Evolutionary conservation across 257 asterid genomes (phyloP).

Genomic region (Nyctanthes arbortristis): DNA sequence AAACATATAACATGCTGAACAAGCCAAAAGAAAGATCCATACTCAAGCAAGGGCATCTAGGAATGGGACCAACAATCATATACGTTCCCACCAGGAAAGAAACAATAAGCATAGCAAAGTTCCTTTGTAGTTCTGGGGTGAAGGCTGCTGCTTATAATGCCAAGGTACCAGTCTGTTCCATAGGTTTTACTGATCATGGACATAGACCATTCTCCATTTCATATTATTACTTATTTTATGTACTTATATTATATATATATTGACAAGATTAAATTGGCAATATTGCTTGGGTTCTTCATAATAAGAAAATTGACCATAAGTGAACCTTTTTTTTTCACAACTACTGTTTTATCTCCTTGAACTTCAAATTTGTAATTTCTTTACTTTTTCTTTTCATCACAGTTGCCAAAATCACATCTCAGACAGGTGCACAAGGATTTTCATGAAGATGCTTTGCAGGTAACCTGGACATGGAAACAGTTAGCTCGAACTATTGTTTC

Average conservation of each 20-base stretch:
- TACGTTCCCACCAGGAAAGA: constrained; percentile 78
- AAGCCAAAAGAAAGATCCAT: constrained; percentile 41
- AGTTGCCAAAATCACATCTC: constrained; percentile 82
- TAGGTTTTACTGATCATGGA: constrained; percentile 7
- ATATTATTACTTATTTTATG: constrained; percentile 3
- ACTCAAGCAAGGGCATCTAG: constrained; percentile 35
- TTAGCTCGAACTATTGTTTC: constrained; percentile 7
- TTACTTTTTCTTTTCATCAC: constrained; percentile 24
- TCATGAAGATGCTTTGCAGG: constrained; percentile 65
- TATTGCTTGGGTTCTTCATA: constrained; percentile 8
- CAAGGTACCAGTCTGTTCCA: constrained; percentile 47
- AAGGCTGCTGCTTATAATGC: constrained; percentile 86
- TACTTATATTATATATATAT: not conserved
- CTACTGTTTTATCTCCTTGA: constrained; percentile 6
- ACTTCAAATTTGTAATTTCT: constrained; percentile 9
- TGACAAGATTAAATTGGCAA: too few species aligned
- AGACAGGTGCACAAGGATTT: constrained; percentile 76
- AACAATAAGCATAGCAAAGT: constrained; percentile 63
- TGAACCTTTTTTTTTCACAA: not conserved
- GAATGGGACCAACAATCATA: constrained; percentile 64
- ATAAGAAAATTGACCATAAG: not conserved
- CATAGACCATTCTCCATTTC: constrained; percentile 11
- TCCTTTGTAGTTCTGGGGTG: constrained; percentile 57
- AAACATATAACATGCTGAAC: constrained; percentile 27
- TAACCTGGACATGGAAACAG: constrained; percentile 27